Conservation (phyloP, 768 basidiomycete species). For the Mycena indigotica region DNA sequence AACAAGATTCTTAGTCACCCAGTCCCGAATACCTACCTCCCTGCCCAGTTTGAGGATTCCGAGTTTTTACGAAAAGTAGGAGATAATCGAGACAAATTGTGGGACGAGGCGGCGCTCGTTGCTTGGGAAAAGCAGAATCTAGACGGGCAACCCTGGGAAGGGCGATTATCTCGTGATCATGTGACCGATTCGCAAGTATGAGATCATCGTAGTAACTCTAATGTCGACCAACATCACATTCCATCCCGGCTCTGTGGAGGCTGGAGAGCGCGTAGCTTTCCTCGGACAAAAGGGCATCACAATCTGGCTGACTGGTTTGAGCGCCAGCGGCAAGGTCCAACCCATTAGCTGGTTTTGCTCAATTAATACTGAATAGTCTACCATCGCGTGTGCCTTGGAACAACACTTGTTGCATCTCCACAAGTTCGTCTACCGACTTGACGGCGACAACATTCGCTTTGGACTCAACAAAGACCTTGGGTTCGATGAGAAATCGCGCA, state of each 20-base stretch:
- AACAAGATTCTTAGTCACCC: slow-evolving; percentile 65
- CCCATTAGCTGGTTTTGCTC: neutral
- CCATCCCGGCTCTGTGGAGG: slow-evolving; percentile 72
- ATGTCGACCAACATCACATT: slow-evolving; percentile 67
- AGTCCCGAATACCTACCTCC: slow-evolving; percentile 65
- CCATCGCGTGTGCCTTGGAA: slow-evolving; percentile 95
- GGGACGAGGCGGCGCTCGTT: slow-evolving; percentile 61
- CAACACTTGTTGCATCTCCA: slow-evolving; percentile 88
- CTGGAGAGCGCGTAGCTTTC: slow-evolving; percentile 64
- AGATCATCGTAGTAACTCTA: neutral
- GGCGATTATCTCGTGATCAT: slow-evolving; percentile 26
- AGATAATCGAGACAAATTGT: slow-evolving; percentile 49
- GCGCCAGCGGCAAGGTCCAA: slow-evolving; percentile 89
- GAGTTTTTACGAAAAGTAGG: slow-evolving; percentile 46
- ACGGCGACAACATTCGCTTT: slow-evolving; percentile 95
- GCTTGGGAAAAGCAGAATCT: slow-evolving; percentile 60
- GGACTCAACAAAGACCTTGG: slow-evolving; percentile 97
- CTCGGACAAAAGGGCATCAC: slow-evolving; percentile 86
- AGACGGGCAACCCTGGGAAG: slow-evolving; percentile 50
- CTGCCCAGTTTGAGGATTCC: slow-evolving; percentile 45
- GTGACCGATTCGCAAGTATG: too few species aligned
- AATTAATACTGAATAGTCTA: slow-evolving; percentile 60
- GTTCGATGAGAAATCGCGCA: slow-evolving; percentile 88
- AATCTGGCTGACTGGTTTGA: slow-evolving; percentile 95
- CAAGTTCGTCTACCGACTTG: slow-evolving; percentile 88